Evolutionary conservation across 805 yeast species (phyloP).

Genomic region (Kodamaea kaohsiungensis): DNA sequence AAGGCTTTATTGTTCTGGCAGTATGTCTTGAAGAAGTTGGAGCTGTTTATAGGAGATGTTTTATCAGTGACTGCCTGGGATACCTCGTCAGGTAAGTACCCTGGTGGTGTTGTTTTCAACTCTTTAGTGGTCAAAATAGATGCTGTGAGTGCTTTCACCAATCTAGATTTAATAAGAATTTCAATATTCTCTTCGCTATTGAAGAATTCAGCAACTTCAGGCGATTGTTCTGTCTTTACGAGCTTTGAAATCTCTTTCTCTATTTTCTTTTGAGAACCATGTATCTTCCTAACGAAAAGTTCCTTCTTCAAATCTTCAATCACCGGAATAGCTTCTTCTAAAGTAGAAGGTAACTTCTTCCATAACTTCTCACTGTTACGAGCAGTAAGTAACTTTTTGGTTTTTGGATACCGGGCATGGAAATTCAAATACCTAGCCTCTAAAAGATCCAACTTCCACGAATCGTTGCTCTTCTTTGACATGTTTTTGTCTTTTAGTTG

Average conservation of each 20-base stretch:
- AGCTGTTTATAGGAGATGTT: conserved; percentile 41
- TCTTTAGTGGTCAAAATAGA: conserved; percentile 32
- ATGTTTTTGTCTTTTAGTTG: background rate
- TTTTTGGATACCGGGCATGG: conserved; percentile 49
- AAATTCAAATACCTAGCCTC: conserved; percentile 49
- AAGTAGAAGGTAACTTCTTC: conserved; percentile 40
- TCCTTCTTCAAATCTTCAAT: conserved; percentile 47
- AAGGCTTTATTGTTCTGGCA: conserved; percentile 39
- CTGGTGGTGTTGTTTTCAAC: conserved; percentile 34
- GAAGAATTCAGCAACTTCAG: conserved; percentile 23
- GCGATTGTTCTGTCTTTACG: conserved; percentile 15
- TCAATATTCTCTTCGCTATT: conserved; percentile 19
- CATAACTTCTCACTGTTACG: conserved; percentile 44
- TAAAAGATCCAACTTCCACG: conserved; percentile 58
- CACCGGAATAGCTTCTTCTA: conserved; percentile 45
- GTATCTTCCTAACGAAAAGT: conserved; percentile 50
- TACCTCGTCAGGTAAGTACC: conserved; percentile 32
- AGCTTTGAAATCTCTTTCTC: conserved; percentile 35
- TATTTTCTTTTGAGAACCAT: conserved; percentile 45
- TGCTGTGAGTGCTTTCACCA: conserved; percentile 28
- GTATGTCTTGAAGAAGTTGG: conserved; percentile 43
- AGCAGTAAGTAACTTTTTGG: conserved; percentile 48
- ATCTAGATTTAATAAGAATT: conserved; percentile 31
- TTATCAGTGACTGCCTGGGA: conserved; percentile 28
- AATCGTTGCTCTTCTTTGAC: conserved; percentile 36